These are phyloP conservation scores for Pyricularia grisea DNA, from an alignment of 2,329 filamentous ascomycete genomes.

Conservation along the genomic window DNA sequence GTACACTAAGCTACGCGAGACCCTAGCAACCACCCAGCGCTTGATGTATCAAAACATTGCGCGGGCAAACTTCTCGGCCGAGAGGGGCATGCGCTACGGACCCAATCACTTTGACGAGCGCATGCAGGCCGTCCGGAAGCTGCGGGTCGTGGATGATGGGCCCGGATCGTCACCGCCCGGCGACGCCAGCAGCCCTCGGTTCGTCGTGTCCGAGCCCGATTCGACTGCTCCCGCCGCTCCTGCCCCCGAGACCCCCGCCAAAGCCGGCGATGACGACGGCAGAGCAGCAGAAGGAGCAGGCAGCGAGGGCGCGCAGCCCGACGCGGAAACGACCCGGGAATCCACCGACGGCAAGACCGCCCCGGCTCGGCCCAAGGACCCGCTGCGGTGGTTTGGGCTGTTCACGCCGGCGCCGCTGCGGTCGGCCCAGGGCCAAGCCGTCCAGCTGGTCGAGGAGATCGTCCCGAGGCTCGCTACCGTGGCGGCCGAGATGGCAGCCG, in stretches of 20 bases:
- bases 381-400: constrained; percentile 49
- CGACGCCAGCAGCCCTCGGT: neutral
- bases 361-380: constrained; percentile 29
- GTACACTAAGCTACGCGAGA: constrained; percentile 50
- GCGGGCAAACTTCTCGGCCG: constrained; percentile 66
- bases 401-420: constrained; percentile 42
- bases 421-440: constrained; percentile 49
- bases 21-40: constrained; percentile 44
- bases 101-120: constrained; percentile 63
- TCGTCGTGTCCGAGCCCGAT: neutral
- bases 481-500: constrained; percentile 48
- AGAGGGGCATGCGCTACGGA: constrained; percentile 55
- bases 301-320: constrained; percentile 7
- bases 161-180: neutral
- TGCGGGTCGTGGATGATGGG: constrained; percentile 20
- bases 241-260: neutral
- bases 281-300: constrained; percentile 6
- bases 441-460: constrained; percentile 44
- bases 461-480: constrained; percentile 49
- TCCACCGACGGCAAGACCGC: constrained; percentile 4
- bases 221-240: neutral
- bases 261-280: neutral
- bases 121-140: constrained; percentile 51
- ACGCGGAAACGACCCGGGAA: neutral
- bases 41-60: constrained; percentile 52